phyloP scores from a whole-genome alignment of 805 yeast species.

The Yarrowia porcina region DNA sequence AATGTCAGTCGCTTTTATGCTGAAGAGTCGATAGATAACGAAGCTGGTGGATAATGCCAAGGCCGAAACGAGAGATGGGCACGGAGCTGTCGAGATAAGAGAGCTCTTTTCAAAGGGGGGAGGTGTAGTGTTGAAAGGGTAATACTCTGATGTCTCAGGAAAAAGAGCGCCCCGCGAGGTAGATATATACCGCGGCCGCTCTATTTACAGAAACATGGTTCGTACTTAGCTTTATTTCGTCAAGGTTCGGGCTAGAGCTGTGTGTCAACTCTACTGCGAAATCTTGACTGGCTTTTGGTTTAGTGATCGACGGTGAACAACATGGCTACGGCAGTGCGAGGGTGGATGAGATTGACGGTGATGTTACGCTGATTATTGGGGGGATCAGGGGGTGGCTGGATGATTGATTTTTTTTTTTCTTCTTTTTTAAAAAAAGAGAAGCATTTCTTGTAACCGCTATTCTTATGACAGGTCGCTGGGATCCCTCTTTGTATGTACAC shows the following conservation, averaged over 20 bases:
- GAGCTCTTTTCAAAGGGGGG: neutral
- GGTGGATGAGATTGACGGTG: neutral
- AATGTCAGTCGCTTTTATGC: too few relatives aligned
- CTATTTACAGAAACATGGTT: slow-evolving; percentile 23
- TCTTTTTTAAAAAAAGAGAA: too few relatives aligned
- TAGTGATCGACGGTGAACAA: slow-evolving; percentile 9
- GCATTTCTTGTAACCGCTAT: too few relatives aligned
- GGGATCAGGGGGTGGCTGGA: neutral
- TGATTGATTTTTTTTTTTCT: too few relatives aligned
- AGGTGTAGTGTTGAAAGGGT: neutral
- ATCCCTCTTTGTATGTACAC: neutral
- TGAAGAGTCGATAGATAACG: neutral
- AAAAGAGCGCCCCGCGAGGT: neutral
- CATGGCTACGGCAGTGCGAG: slow-evolving; percentile 4
- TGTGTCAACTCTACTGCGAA: neutral
- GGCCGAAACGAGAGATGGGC: slow-evolving; percentile 5
- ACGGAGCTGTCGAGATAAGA: neutral
- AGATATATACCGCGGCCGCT: slow-evolving; percentile 21
- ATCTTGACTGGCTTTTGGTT: neutral
- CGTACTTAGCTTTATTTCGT: neutral
- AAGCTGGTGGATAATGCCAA: neutral
- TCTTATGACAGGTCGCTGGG: neutral
- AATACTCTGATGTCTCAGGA: neutral
- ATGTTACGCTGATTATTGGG: neutral
- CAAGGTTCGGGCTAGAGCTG: neutral